These are phyloP conservation scores for Scenedesmus sp. DNA, from an alignment of 163 green algal species.

Conservation along the genomic window DNA sequence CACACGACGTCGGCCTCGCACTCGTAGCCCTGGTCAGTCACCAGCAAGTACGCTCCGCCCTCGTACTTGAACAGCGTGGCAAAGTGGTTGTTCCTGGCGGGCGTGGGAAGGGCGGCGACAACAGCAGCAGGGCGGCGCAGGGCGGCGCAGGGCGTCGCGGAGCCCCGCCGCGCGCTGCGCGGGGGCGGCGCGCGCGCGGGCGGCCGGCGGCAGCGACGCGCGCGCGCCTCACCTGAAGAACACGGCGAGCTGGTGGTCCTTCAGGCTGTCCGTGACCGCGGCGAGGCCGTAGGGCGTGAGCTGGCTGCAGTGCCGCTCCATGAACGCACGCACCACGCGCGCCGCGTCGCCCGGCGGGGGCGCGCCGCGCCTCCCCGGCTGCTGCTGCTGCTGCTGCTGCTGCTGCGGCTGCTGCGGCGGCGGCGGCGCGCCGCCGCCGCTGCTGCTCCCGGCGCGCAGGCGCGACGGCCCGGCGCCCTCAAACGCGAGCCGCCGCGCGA, in stretches of 20 bases:
- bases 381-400: slow-evolving; percentile 4
- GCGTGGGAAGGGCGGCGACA: too few species aligned
- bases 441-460: neutral
- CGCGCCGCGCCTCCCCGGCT: neutral
- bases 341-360: slow-evolving; percentile 12
- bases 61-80: slow-evolving; percentile 83
- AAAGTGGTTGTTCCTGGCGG: slow-evolving; percentile 91
- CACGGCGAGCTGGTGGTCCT: slow-evolving; percentile 77
- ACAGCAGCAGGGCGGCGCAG: too few species aligned
- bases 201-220: too few species aligned
- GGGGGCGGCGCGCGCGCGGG: too few species aligned
- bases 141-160: too few species aligned
- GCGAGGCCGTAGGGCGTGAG: slow-evolving; percentile 80
- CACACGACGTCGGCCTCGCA: slow-evolving; percentile 79
- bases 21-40: slow-evolving; percentile 88
- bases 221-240: slow-evolving; percentile 73
- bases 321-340: slow-evolving; percentile 66
- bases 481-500: slow-evolving; percentile 21
- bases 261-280: slow-evolving; percentile 60
- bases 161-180: too few species aligned
- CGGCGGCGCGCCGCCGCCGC: neutral
- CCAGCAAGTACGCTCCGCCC: slow-evolving; percentile 75
- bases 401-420: neutral
- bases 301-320: slow-evolving; percentile 78
- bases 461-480: neutral